Evolutionary conservation across 768 basidiomycete genomes (phyloP), one percentile per base, ranked within the genome.

Genomic region (Kwoniella sp.): DNA sequence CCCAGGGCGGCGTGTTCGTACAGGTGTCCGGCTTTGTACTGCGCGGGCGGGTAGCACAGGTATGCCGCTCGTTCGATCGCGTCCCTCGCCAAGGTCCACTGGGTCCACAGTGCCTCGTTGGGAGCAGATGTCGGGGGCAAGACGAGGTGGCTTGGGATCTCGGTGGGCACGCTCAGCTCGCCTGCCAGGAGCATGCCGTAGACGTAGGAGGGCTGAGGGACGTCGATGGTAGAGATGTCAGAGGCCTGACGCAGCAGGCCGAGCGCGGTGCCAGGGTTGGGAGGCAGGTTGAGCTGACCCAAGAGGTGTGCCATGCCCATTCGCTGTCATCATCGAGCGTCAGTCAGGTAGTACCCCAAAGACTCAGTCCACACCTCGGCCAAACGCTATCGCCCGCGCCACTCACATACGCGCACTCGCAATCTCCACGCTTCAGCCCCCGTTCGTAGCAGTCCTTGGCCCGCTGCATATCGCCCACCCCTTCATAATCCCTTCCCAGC

Each of bases 271-370:
- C 79, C 70, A 0, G 80, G 79, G 43, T 81, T 79, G 3, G 79
- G 61, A 1, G 79, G 75, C 10, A 88, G 77, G 9, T 80, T 80
- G 17, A 96, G 83, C 69, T 98, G 93, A 27, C 89, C 90, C 63
- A 91, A 80, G 8, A 96, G 77, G 67, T 90, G 79, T 0, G 90
- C 92, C 85, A 93, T 92, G 0, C 89, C 92, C 77, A 98, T 80
- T 0, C 92, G 84, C 87, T 91, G 57, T n/a, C n/a, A n/a, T n/a
- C n/a, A n/a, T n/a, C n/a, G n/a, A n/a, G n/a, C n/a, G n/a, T n/a
- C n/a, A n/a, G n/a, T n/a, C n/a, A n/a, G n/a, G n/a, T n/a, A n/a
- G n/a, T n/a, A n/a, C n/a, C n/a, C n/a, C n/a, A n/a, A n/a, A n/a
- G n/a, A n/a, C n/a, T n/a, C n/a, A n/a, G n/a, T n/a, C n/a, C n/a